Evolutionary conservation across 768 basidiomycete genomes (phyloP), one percentile per base, ranked within the genome.

Genomic region (Calocybe cyanea): DNA sequence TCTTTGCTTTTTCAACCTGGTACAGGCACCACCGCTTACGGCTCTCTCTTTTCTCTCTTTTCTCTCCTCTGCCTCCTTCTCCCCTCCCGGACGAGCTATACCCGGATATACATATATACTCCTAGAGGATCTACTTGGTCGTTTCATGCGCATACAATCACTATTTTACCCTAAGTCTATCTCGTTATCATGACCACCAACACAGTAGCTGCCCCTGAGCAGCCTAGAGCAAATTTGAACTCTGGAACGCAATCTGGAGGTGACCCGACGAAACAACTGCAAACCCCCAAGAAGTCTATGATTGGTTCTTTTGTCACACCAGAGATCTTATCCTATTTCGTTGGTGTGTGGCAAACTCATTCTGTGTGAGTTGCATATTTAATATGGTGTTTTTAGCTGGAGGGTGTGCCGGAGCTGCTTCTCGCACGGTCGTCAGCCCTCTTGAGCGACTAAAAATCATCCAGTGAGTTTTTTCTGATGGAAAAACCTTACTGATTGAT

Each of bases 391-490:
- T 25, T 28, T 28, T 50, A 78, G 77, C 77, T 53, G 77, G 77
- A 35, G 77, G 77, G 57, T 74, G 72, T 61, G 78, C 78, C 11
- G 78, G 78, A 31, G 78, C 78, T 51, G 82, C 90, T 7, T 91
- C 87, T 48, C 73, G 94, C 44, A 96, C 94, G 2, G 89, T 96
- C 11, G 95, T 98, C 39, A 86, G 83, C 55, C 95, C 94, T 8
- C 64, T 97, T 11, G 93, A 97, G 58, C 71, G 95, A 48, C 72
- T 98, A 44, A 99, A 99, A 67, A 97, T 99, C 59, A 96, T 99
- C 50, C 85, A 94, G 93, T 94, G 56, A 59, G 89, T 74, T 23
- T 7, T 17, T 25, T 2, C 30, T 42, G 36, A 50, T 38, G 41
- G 53, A 39, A 35, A 24, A 41, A 50, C 30, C 36, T 21, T 41